A percentile compares a stretch with the other conserved stretches of the same genome.
Conservation (phyloP, 805 yeast species). For the Saturnispora silvae region DNA sequence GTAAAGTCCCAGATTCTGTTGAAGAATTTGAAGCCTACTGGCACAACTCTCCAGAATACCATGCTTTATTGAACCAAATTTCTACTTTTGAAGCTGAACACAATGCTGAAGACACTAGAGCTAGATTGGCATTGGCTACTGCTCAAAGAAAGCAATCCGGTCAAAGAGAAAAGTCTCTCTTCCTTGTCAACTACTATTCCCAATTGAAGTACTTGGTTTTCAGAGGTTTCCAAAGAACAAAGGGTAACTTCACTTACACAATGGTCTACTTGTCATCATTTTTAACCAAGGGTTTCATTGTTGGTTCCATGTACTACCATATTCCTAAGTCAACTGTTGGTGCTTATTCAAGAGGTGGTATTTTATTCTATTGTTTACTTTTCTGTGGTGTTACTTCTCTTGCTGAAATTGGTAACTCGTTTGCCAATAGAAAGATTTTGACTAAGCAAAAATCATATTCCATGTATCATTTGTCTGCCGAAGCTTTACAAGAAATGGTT, state of each 20-base stretch:
- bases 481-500: constrained; percentile 49
- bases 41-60: constrained; percentile 48
- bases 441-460: constrained; percentile 56
- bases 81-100: constrained; percentile 30
- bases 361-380: constrained; percentile 48
- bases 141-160: constrained; percentile 29
- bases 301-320: constrained; percentile 50
- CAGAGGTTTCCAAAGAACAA: constrained; percentile 49
- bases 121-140: constrained; percentile 33
- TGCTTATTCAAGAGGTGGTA: constrained; percentile 52
- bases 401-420: constrained; percentile 52
- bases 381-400: constrained; percentile 53
- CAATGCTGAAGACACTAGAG: constrained; percentile 30
- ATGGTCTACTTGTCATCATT: constrained; percentile 44
- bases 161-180: constrained; percentile 27
- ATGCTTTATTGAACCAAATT: constrained; percentile 27
- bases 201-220: constrained; percentile 42
- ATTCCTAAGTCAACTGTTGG: constrained; percentile 41
- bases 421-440: constrained; percentile 49
- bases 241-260: constrained; percentile 50
- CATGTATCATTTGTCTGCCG: constrained; percentile 54
- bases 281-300: constrained; percentile 45
- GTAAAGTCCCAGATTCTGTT: constrained; percentile 44
- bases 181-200: constrained; percentile 32
- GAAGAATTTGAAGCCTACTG: constrained; percentile 49